Conservation (phyloP, 371 early-diverging fungal genomes). For the Syncephalastrum monosporum region DNA sequence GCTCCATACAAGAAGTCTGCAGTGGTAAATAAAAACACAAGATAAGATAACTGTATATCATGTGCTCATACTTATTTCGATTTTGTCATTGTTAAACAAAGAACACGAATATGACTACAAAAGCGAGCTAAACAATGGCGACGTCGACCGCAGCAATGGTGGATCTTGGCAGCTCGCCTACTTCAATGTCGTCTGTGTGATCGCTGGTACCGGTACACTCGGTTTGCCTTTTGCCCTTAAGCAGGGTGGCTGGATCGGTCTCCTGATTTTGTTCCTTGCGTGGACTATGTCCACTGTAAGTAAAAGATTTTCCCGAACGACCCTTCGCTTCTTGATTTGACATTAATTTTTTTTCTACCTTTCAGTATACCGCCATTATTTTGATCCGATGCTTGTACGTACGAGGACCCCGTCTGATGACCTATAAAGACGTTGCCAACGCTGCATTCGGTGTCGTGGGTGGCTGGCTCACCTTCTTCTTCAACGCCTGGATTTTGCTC, state of each 20-base stretch:
- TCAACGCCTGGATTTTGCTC: constrained; percentile 58
- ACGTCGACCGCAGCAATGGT: constrained; percentile 13
- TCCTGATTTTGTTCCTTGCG: constrained; percentile 71
- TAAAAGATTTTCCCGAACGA: neutral
- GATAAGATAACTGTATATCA: too few species aligned
- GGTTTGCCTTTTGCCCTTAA: constrained; percentile 78
- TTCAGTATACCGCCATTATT: constrained; percentile 37
- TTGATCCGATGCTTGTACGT: constrained; percentile 34
- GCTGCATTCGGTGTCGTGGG: constrained; percentile 37
- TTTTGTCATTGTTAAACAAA: constrained; percentile 4
- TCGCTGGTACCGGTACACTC: constrained; percentile 81
- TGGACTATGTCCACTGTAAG: constrained; percentile 70
- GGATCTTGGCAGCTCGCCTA: constrained; percentile 42
- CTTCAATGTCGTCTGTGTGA: constrained; percentile 72
- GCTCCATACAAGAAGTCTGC: too few species aligned
- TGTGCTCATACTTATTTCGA: too few species aligned
- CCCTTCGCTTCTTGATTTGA: neutral
- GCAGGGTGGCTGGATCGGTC: constrained; percentile 80
- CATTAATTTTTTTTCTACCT: neutral
- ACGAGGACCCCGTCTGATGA: constrained; percentile 40
- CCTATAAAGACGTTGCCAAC: constrained; percentile 39
- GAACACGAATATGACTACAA: constrained; percentile 11
- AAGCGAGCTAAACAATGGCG: constrained; percentile 11
- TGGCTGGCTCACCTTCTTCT: constrained; percentile 47
- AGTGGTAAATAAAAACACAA: too few species aligned